Conservation (phyloP, 768 basidiomycete species). For the Mycena floridula region DNA sequence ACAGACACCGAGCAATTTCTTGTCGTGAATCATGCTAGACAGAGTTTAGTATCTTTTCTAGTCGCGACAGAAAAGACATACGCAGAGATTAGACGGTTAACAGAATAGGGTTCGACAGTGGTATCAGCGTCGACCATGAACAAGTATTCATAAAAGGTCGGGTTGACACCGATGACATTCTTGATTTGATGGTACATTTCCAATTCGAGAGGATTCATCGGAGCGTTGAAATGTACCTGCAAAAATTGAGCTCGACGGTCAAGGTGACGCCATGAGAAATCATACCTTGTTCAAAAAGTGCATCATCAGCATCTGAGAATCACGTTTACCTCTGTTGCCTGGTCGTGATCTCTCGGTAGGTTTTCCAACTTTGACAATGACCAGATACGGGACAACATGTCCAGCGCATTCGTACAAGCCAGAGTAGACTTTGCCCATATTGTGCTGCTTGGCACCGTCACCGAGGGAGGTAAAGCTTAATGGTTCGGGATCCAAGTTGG, state of each 20-base stretch:
- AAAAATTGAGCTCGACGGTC: slow-evolving; percentile 6
- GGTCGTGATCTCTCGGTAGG: slow-evolving; percentile 90
- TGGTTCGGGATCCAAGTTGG: slow-evolving; percentile 90
- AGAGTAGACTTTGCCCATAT: slow-evolving; percentile 97
- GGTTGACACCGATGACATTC: slow-evolving; percentile 99
- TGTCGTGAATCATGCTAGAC: slow-evolving; percentile 91
- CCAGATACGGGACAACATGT: slow-evolving; percentile 93
- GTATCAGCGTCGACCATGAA: slow-evolving; percentile 96
- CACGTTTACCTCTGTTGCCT: slow-evolving; percentile 97
- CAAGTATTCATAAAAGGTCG: slow-evolving; percentile 94
- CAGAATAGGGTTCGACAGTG: slow-evolving; percentile 78
- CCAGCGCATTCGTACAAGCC: slow-evolving; percentile 91
- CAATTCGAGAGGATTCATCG: slow-evolving; percentile 95
- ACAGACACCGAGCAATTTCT: slow-evolving; percentile 88
- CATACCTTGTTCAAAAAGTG: slow-evolving; percentile 93
- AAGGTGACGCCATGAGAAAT: neutral
- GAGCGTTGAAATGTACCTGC: slow-evolving; percentile 92
- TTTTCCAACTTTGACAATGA: slow-evolving; percentile 91
- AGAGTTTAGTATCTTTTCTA: neutral
- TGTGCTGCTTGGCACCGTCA: slow-evolving; percentile 93
- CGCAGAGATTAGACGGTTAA: slow-evolving; percentile 92
- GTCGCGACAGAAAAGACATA: slow-evolving; percentile 35
- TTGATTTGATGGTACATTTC: slow-evolving; percentile 99
- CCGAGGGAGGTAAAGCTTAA: slow-evolving; percentile 91
- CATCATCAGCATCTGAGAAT: slow-evolving; percentile 94